A percentile compares a stretch with the other conserved stretches of the same genome.
phyloP scores from a whole-genome alignment of 1,139 yeast genomes.

The Citeromyces siamensis region DNA sequence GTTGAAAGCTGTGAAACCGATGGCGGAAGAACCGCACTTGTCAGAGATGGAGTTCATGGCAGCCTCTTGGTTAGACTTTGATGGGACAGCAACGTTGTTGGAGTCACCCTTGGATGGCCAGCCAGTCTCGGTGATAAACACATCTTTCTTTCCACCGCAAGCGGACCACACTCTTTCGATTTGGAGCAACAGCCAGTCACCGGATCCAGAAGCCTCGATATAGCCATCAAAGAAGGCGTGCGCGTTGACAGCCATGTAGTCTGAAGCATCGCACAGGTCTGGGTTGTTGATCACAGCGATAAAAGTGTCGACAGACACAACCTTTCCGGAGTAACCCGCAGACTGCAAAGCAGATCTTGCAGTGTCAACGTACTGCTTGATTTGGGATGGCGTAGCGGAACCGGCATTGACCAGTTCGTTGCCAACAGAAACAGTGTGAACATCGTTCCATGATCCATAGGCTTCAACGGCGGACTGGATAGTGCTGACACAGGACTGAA shows the following conservation, averaged over 20 bases:
- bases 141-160: constrained; percentile 47
- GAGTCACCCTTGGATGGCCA: constrained; percentile 70
- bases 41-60: constrained; percentile 46
- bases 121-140: constrained; percentile 65
- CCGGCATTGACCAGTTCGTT: constrained; percentile 72
- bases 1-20: constrained; percentile 62
- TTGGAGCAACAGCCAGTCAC: constrained; percentile 57
- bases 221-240: constrained; percentile 75
- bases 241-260: constrained; percentile 71
- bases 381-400: constrained; percentile 43
- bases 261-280: constrained; percentile 56
- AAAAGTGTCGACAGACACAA: constrained; percentile 73
- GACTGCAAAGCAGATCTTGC: constrained; percentile 51
- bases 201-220: constrained; percentile 53
- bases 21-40: constrained; percentile 40
- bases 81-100: constrained; percentile 59
- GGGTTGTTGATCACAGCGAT: constrained; percentile 65
- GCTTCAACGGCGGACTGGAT: constrained; percentile 41
- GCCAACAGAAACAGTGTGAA: constrained; percentile 68
- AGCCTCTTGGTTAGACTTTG: constrained; percentile 44
- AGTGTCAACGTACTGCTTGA: constrained; percentile 36
- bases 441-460: constrained; percentile 62
- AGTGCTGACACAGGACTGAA: constrained; percentile 35
- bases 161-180: constrained; percentile 53
- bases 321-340: constrained; percentile 56